Conservation (phyloP, 148 eudicot species). For the Linanthus parryae region DNA sequence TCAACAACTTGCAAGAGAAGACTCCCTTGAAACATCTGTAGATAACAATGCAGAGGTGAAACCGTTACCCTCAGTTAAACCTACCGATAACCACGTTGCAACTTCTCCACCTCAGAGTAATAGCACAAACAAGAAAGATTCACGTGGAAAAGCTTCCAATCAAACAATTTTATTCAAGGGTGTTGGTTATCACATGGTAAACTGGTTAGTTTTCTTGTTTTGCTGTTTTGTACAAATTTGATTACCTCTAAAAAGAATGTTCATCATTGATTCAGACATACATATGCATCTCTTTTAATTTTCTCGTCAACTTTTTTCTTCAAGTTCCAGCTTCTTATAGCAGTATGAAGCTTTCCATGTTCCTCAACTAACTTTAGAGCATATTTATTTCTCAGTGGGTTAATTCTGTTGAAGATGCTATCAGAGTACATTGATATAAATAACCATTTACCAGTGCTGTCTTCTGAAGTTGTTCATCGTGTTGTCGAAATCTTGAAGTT, state of each 20-base stretch:
- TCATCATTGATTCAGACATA: too few species aligned
- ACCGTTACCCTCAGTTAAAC: slow-evolving; percentile 23
- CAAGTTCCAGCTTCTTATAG: not conserved
- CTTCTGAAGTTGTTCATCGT: slow-evolving; percentile 90
- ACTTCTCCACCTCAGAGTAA: slow-evolving; percentile 29
- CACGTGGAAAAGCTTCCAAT: slow-evolving; percentile 49
- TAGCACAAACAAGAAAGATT: slow-evolving; percentile 42
- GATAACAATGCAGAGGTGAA: slow-evolving; percentile 23
- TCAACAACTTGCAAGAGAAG: slow-evolving; percentile 28
- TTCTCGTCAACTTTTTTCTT: not conserved
- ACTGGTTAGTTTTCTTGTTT: slow-evolving; percentile 58
- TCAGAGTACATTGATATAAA: slow-evolving; percentile 97
- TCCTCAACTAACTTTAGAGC: too few species aligned
- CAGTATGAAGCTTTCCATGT: too few species aligned
- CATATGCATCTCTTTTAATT: too few species aligned
- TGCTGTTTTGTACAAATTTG: not conserved
- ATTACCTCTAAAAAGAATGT: not conserved
- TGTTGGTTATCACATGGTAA: slow-evolving; percentile 94
- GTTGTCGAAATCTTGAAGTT: slow-evolving; percentile 91
- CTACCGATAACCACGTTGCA: slow-evolving; percentile 29
- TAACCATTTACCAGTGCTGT: slow-evolving; percentile 66
- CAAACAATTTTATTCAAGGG: slow-evolving; percentile 60
- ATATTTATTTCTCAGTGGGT: slow-evolving; percentile 89
- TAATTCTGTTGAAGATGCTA: slow-evolving; percentile 93
- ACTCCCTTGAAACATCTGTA: slow-evolving; percentile 30